phyloP scores from a whole-genome alignment of 306 rosid genomes.

The Fragaria ananassa region DNA sequence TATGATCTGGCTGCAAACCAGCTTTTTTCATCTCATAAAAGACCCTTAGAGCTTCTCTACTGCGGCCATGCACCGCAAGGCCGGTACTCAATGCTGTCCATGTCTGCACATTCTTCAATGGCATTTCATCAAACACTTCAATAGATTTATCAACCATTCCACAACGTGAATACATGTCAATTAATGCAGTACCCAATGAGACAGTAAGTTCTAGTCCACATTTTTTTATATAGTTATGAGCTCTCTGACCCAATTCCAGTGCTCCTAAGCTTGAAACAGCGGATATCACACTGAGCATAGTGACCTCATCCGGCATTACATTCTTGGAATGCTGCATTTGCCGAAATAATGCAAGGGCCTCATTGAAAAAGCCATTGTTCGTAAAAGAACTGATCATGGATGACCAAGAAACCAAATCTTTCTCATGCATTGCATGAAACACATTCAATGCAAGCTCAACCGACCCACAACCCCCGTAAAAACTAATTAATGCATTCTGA shows the following conservation, averaged over 20 bases:
- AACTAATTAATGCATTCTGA: conserved; percentile 14
- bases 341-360: conserved; percentile 5
- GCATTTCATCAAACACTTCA: conserved; percentile 20
- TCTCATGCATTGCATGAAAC: conserved; percentile 4
- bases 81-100: conserved; percentile 27
- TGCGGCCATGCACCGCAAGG: conserved; percentile 25
- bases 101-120: conserved; percentile 18
- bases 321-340: conserved; percentile 5
- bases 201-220: conserved; percentile 3
- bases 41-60: conserved; percentile 25
- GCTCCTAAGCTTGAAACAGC: conserved; percentile 4
- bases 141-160: conserved; percentile 22
- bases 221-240: not conserved
- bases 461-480: not conserved
- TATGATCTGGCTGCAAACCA: conserved; percentile 22
- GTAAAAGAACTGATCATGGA: conserved; percentile 6
- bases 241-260: conserved; percentile 10
- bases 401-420: conserved; percentile 15
- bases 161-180: conserved; percentile 34
- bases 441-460: conserved; percentile 6
- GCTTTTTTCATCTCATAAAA: conserved; percentile 20
- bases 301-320: conserved; percentile 8
- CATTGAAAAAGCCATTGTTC: not conserved
- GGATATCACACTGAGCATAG: conserved; percentile 6
- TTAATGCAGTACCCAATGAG: conserved; percentile 19